phyloP scores from a whole-genome alignment of 306 rosid species.

The Abrus precatorius region DNA sequence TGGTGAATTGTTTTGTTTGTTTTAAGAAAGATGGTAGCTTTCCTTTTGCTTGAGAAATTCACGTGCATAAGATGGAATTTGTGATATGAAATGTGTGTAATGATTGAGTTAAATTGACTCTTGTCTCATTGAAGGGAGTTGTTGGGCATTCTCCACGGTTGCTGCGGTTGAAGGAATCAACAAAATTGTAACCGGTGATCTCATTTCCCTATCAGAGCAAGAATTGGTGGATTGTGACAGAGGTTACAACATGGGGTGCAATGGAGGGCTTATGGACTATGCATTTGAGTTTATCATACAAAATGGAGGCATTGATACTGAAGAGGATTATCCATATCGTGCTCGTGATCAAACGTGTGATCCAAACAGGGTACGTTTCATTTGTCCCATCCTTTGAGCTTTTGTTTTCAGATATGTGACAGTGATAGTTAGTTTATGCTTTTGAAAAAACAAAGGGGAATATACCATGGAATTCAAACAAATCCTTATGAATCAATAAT shows the following conservation, averaged over 20 bases:
- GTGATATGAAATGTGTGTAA: not conserved
- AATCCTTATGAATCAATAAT: not conserved
- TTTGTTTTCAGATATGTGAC: not conserved
- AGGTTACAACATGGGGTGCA: slow-evolving; percentile 82
- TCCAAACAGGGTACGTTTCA: slow-evolving; percentile 61
- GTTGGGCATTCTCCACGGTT: slow-evolving; percentile 93
- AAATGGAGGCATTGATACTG: slow-evolving; percentile 92
- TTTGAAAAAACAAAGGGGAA: too few species aligned
- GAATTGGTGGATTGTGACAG: slow-evolving; percentile 91
- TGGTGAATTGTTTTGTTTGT: not conserved
- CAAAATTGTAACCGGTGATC: slow-evolving; percentile 72
- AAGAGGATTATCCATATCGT: slow-evolving; percentile 77
- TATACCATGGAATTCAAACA: too few species aligned
- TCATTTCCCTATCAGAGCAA: slow-evolving; percentile 79
- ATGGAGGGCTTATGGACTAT: slow-evolving; percentile 96
- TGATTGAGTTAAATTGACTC: not conserved
- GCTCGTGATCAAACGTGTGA: slow-evolving; percentile 78
- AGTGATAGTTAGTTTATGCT: too few species aligned
- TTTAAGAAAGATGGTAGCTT: not conserved
- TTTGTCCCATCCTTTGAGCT: not conserved
- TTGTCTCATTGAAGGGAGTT: slow-evolving; percentile 76
- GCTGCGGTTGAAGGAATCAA: slow-evolving; percentile 90
- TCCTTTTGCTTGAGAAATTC: not conserved
- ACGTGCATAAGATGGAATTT: not conserved
- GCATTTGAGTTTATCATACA: slow-evolving; percentile 74